Conservation (phyloP, 2,329 filamentous ascomycete genomes). For the Sclerotinia trifoliorum region DNA sequence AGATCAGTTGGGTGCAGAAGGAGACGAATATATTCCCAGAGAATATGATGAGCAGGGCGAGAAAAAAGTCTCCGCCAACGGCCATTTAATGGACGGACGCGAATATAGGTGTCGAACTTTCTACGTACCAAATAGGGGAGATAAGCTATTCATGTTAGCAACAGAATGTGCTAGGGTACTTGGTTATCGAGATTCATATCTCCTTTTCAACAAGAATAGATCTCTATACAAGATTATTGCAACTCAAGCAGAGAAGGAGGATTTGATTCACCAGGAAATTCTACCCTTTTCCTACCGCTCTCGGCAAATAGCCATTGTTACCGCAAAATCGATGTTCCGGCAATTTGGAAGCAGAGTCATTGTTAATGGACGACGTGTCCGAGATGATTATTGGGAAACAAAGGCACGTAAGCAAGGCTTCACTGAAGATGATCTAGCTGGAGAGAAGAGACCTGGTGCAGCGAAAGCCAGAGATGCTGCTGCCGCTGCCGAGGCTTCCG, state of each 20-base stretch:
- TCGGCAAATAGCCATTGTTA: conserved; percentile 97
- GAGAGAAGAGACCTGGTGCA: conserved; percentile 91
- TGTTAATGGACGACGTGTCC: conserved; percentile 81
- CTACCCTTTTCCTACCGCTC: conserved; percentile 96
- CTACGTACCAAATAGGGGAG: conserved; percentile 81
- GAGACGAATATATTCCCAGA: conserved; percentile 91
- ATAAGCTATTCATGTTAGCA: conserved; percentile 97
- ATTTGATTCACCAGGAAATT: conserved; percentile 91
- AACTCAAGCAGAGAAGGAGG: conserved; percentile 92
- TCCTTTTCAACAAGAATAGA: conserved; percentile 97
- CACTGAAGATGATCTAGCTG: conserved; percentile 91
- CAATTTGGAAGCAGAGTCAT: conserved; percentile 97
- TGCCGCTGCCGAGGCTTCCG: conserved; percentile 55
- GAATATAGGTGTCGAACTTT: conserved; percentile 94
- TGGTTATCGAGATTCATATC: conserved; percentile 94
- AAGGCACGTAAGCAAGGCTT: conserved; percentile 98
- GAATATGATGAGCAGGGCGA: conserved; percentile 92
- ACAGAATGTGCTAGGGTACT: conserved; percentile 94
- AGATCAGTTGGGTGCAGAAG: conserved; percentile 83
- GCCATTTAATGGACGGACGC: conserved; percentile 76
- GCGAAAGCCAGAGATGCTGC: conserved; percentile 83
- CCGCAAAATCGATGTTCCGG: conserved; percentile 95
- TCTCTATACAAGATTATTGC: conserved; percentile 98
- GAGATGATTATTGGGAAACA: conserved; percentile 98
- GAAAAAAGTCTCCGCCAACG: conserved; percentile 84